Base-by-base conservation (phyloP, 83 land plant species). In the Larix sibirica region DNA sequence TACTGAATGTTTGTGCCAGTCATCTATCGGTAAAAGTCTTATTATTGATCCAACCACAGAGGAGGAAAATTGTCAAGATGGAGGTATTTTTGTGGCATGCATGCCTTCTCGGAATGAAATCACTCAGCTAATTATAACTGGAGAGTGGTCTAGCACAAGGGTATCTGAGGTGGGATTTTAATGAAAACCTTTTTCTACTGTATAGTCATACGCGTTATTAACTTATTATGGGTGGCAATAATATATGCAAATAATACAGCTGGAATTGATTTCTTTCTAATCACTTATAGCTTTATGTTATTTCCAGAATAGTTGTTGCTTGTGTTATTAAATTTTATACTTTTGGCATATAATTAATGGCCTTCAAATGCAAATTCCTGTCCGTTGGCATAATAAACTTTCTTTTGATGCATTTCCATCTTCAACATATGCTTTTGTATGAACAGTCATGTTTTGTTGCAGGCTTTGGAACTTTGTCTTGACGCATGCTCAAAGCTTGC, bases 71-170 rank as follows among this genome's bases (percentile, higher is more conserved):
- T 83, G 86, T 80, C 92, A 94, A 86, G 99, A 97, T 90, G 99
- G 98, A 65, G 90, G 93, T 36, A 81, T 97, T 33, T 82, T 94
- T 89, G 86, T 96, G 23, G 81, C 94, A 4, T 94, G 89, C 79
- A 97, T 94, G 99, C 88, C 98, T 8, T 94, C 97, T 42, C 92
- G 95, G 18, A 90, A 94, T 68, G 99, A 95, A 81, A 89, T 97
- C 79, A 97, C 99, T 54, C 98, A 97, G 65, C 87, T 97, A 6
- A 90, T 88, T 17, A 40, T 95, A 63, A 96, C 97, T 3, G 99
- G 99, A 61, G 94, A 97, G 83, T 97, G 98, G 98, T 87, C 99
- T 16, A 88, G 90, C 17, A 81, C 95, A 23, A 88, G 74, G 44
- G 82, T 90, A 62, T 83, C 94, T 79, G 96, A 95, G 92, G 98